Conservation (phyloP, 345 rosid species). For the Theobroma cacao region DNA sequence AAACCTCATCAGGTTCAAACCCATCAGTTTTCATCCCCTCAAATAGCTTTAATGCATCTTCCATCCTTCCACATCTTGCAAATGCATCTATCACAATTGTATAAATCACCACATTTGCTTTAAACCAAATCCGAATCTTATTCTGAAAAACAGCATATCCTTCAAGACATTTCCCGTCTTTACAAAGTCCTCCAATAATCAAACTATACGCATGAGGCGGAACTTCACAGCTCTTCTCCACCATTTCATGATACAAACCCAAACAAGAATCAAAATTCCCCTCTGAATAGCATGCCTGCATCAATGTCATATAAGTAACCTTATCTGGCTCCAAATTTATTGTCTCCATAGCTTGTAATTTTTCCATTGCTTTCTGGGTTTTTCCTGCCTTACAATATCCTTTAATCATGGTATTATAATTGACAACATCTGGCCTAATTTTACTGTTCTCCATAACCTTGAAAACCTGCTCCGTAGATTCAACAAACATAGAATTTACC, state of each 20-base stretch:
- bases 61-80: slow-evolving; percentile 64
- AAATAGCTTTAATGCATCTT: slow-evolving; percentile 65
- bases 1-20: slow-evolving; percentile 66
- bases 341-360: slow-evolving; percentile 63
- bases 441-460: slow-evolving; percentile 74
- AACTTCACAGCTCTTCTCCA: slow-evolving; percentile 66
- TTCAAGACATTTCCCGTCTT: slow-evolving; percentile 64
- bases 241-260: slow-evolving; percentile 63
- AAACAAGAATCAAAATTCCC: slow-evolving; percentile 67
- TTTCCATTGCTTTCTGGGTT: slow-evolving; percentile 61
- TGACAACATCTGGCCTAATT: slow-evolving; percentile 65
- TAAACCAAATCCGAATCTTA: slow-evolving; percentile 56
- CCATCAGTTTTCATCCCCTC: slow-evolving; percentile 74
- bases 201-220: slow-evolving; percentile 74
- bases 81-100: slow-evolving; percentile 77
- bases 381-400: slow-evolving; percentile 76
- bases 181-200: slow-evolving; percentile 76
- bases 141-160: slow-evolving; percentile 55
- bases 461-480: slow-evolving; percentile 73
- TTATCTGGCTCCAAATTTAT: slow-evolving; percentile 68
- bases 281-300: slow-evolving; percentile 72
- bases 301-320: slow-evolving; percentile 80
- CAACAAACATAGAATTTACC: slow-evolving; percentile 63
- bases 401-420: slow-evolving; percentile 81
- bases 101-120: slow-evolving; percentile 73